A percentile compares a stretch with the other conserved stretches of the same genome.
phyloP scores from a whole-genome alignment of 768 basidiomycete genomes.

The Xerocomellus intermedius region DNA sequence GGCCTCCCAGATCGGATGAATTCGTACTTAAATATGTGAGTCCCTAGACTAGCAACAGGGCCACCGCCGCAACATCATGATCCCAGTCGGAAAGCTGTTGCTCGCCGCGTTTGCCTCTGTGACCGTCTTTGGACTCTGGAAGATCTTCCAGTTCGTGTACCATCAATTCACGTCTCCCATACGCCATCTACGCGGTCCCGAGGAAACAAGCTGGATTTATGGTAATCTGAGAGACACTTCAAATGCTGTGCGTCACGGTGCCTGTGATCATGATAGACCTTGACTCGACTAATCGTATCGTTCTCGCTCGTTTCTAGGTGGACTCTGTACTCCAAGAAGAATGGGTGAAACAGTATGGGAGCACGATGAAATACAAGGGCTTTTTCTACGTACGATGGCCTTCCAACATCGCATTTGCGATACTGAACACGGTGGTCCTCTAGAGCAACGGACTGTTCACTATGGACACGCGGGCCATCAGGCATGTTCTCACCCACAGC shows the following conservation, averaged over 20 bases:
- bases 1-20: no score
- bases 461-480: conserved; percentile 58
- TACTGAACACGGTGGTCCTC: not conserved
- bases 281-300: not conserved
- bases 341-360: conserved; percentile 17
- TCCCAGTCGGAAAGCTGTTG: not conserved
- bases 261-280: no score
- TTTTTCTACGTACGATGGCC: conserved; percentile 4
- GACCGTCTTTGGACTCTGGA: not conserved
- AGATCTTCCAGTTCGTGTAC: conserved; percentile 26
- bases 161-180: conserved; percentile 42
- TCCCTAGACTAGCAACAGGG: no score
- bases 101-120: not conserved
- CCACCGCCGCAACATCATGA: conserved; percentile 8
- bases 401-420: no score
- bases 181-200: conserved; percentile 44
- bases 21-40: no score
- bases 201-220: conserved; percentile 43
- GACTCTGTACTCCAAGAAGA: conserved; percentile 7
- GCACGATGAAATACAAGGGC: conserved; percentile 11
- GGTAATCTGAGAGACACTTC: conserved; percentile 50
- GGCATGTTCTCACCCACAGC: conserved; percentile 55
- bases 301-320: not conserved
- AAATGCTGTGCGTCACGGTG: conserved; percentile 33
- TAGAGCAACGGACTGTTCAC: conserved; percentile 48